Conservation (phyloP, 208 protist species). For the Leishmania guyanensis region DNA sequence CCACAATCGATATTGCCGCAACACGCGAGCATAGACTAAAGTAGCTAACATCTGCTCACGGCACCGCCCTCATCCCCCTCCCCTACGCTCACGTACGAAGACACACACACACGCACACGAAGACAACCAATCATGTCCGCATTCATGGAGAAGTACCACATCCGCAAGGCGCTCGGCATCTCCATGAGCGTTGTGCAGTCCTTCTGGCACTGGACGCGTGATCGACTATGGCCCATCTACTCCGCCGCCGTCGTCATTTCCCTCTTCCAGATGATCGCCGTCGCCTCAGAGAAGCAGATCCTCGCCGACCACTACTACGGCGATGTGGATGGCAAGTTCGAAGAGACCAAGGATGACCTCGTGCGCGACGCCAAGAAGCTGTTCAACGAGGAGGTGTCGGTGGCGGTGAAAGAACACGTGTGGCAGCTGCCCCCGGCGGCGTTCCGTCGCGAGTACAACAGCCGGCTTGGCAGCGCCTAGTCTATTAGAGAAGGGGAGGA, state of each 20-base stretch:
- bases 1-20: not conserved
- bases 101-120: conserved; percentile 6
- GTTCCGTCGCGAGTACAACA: conserved; percentile 72
- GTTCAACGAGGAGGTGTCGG: conserved; percentile 82
- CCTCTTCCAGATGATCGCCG: conserved; percentile 73
- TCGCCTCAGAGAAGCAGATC: conserved; percentile 85
- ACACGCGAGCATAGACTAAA: not conserved
- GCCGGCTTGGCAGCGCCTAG: conserved; percentile 42
- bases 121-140: conserved; percentile 34
- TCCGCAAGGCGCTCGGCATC: conserved; percentile 36
- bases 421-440: conserved; percentile 65
- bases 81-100: not conserved
- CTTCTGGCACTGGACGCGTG: conserved; percentile 52
- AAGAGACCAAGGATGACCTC: conserved; percentile 43
- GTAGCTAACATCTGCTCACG: not conserved
- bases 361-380: conserved; percentile 61
- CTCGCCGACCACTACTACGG: conserved; percentile 86
- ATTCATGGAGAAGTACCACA: conserved; percentile 46
- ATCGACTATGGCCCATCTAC: conserved; percentile 85
- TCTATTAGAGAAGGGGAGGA: not conserved
- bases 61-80: not conserved
- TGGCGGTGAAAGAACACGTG: conserved; percentile 84
- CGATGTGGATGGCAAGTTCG: conserved; percentile 26
- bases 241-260: conserved; percentile 72
- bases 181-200: conserved; percentile 32